Evolutionary conservation across 1,284 basidiomycete species (phyloP).

Genomic region (Heliocybe sulcata): DNA sequence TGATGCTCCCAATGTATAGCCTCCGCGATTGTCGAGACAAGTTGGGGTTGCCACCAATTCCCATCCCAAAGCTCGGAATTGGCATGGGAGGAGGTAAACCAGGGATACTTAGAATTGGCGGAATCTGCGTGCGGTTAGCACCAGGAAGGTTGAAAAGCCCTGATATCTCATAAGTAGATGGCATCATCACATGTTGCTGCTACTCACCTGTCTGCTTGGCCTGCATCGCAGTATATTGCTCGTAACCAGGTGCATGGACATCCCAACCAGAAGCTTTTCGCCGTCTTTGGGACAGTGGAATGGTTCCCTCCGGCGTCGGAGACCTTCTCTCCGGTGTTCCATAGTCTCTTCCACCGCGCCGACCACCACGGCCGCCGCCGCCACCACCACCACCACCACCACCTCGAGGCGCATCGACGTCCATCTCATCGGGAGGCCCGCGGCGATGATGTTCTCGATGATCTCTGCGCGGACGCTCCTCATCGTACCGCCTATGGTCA

Average conservation of each 20-base stretch:
- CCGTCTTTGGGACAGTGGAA: conserved; percentile 80
- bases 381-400: conserved; percentile 14
- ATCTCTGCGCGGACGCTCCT: conserved; percentile 12
- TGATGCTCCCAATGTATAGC: conserved; percentile 94
- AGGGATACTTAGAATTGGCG: conserved; percentile 71
- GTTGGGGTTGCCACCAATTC: conserved; percentile 76
- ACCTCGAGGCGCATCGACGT: conserved; percentile 24
- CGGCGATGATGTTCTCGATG: conserved; percentile 17
- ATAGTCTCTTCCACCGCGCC: conserved; percentile 23
- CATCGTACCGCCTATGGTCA: conserved; percentile 32
- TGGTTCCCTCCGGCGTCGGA: conserved; percentile 84
- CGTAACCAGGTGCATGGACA: conserved; percentile 91
- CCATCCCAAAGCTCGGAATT: conserved; percentile 77
- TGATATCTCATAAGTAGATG: conserved; percentile 16
- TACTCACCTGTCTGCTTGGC: conserved; percentile 88
- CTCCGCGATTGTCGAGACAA: conserved; percentile 89
- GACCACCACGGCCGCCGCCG: conserved; percentile 23
- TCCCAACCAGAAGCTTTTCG: conserved; percentile 93
- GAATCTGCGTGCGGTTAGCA: conserved; percentile 82
- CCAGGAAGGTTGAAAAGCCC: conserved; percentile 91
- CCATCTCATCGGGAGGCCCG: conserved; percentile 24
- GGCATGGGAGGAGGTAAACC: conserved; percentile 79
- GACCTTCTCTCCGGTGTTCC: conserved; percentile 64
- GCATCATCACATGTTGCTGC: conserved; percentile 13
- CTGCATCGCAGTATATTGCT: conserved; percentile 90